Base-by-base conservation (phyloP, 2,329 filamentous ascomycete genomes). In the Colletotrichum sp. region DNA sequence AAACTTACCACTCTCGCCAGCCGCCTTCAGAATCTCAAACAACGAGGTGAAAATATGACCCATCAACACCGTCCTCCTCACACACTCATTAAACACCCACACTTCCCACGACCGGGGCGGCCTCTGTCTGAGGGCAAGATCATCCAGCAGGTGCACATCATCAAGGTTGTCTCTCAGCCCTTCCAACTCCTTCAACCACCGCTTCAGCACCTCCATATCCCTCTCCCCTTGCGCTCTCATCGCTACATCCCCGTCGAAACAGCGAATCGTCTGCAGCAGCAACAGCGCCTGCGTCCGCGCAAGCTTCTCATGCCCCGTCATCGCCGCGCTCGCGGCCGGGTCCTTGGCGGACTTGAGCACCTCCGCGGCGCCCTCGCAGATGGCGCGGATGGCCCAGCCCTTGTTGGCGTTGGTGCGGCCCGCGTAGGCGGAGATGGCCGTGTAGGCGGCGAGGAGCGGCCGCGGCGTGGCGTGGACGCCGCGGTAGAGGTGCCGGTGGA, bases 61-160 rank as follows among this genome's bases (percentile, higher is more conserved):
- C 71, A 83, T 80, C 70, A 86, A 73, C 15, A 81, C 76, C 1
- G 84, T 86, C 51, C 85, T 81, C 18, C 86, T 81, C 8, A 82
- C 78, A 70, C 83, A 85, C 78, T 87, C 86, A 6, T 83, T 78
- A 16, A 87, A 80, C 12, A 87, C 71, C 86, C 86, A 87, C 78
- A 79, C 84, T 80, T 87, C 85, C 86, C 86, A 87, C 31, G 78
- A 83, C 66, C 82, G 78, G 1, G 86, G 85, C 27, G 83, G 81
- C 31, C 77, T 78, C 4, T 83, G 81, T 36, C 81, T 79, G 38
- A 80, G 70, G 61, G 71, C 75, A 6, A 73, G 65, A 24, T 75
- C 67, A 4, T 79, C 76, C 58, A 81, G 68, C 12, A 57, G 75
- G 73, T 66, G 77, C 59, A 78, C 73, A 21, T 77, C 78, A 58